These are phyloP conservation scores for Globisporangium paddicum DNA, from an alignment of 352 stramenopile genomes.

Conservation along the genomic window DNA sequence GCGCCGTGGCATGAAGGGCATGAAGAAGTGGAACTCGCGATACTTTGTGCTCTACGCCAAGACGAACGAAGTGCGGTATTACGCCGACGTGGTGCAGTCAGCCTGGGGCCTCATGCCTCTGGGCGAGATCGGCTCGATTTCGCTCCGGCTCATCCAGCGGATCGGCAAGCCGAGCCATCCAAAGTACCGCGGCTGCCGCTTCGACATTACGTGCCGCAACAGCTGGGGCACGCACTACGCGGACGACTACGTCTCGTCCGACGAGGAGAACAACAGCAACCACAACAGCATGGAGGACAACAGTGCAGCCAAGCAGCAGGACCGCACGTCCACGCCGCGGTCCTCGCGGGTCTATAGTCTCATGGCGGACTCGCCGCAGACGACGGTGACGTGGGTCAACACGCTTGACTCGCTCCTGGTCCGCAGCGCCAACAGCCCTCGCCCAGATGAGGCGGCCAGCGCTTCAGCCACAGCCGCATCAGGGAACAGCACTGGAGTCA, in stretches of 20 bases:
- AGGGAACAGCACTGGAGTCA: slow-evolving; percentile 3
- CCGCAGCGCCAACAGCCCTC: slow-evolving; percentile 73
- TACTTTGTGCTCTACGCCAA: slow-evolving; percentile 80
- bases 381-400: slow-evolving; percentile 65
- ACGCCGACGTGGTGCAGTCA: slow-evolving; percentile 71
- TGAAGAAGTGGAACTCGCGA: slow-evolving; percentile 83
- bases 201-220: slow-evolving; percentile 83
- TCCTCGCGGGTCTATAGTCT: slow-evolving; percentile 73
- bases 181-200: slow-evolving; percentile 80
- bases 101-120: slow-evolving; percentile 73
- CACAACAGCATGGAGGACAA: slow-evolving; percentile 17
- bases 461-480: slow-evolving; percentile 3
- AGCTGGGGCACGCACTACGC: slow-evolving; percentile 73
- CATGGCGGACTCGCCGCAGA: slow-evolving; percentile 72
- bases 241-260: slow-evolving; percentile 74
- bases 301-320: slow-evolving; percentile 18
- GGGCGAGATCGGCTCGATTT: slow-evolving; percentile 76
- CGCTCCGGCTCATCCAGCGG: slow-evolving; percentile 72
- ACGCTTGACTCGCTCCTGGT: slow-evolving; percentile 69
- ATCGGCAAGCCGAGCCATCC: slow-evolving; percentile 74
- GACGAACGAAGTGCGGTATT: slow-evolving; percentile 77
- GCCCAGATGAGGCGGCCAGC: slow-evolving; percentile 32
- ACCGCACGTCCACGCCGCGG: slow-evolving; percentile 39
- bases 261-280: slow-evolving; percentile 47
- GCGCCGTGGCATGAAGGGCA: slow-evolving; percentile 65